Evolutionary conservation across 768 basidiomycete genomes (phyloP).

Genomic region (Glaciozyma martinii): DNA sequence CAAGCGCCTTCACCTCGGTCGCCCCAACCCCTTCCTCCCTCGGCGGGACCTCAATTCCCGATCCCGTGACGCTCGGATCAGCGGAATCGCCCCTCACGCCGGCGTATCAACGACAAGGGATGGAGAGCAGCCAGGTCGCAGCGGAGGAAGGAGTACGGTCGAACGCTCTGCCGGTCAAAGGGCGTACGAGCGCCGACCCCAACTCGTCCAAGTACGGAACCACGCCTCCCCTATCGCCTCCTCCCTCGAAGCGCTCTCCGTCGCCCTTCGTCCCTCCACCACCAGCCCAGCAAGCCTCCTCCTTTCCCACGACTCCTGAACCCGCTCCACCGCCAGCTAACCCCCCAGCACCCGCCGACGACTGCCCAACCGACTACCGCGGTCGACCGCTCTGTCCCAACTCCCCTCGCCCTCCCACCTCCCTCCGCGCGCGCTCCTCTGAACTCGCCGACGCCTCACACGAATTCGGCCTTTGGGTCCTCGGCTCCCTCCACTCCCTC

Average conservation of each 20-base stretch:
- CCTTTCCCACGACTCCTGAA: background rate
- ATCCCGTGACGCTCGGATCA: background rate
- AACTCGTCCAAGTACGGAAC: background rate
- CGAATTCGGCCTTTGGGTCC: background rate
- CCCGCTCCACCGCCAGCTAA: background rate
- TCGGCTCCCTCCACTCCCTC: background rate
- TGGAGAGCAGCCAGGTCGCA: background rate
- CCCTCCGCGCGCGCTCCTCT: background rate
- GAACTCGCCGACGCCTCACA: slow-evolving; percentile 4
- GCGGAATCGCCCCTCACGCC: background rate
- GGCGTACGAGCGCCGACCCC: background rate
- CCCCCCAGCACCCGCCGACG: background rate
- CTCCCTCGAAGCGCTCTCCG: background rate
- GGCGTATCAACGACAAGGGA: background rate
- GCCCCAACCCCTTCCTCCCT: background rate
- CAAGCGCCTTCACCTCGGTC: background rate
- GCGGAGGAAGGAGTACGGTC: too few relatives aligned
- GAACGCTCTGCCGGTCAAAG: background rate
- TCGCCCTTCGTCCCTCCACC: background rate
- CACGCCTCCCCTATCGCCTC: background rate
- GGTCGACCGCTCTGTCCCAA: background rate
- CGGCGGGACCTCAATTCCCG: background rate
- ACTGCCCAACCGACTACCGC: background rate
- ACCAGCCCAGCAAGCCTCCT: background rate
- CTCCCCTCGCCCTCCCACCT: background rate